Percentiles rank a stretch among this genome's conserved stretches.
Conservation (phyloP, 805 yeast species). For the Cephaloascus albidus region DNA sequence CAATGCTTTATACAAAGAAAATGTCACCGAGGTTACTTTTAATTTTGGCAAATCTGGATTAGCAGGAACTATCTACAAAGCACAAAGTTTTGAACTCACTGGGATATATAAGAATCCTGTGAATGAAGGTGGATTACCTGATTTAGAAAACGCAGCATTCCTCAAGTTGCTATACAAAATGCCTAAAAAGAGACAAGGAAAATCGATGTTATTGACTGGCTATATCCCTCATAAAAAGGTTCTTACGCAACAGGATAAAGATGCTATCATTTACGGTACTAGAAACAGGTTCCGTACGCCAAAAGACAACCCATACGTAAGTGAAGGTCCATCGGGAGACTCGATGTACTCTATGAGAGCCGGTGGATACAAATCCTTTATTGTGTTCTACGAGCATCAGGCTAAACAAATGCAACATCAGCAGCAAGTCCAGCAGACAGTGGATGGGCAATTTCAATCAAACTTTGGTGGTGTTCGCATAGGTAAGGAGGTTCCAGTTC, state of each 20-base stretch:
- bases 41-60: slow-evolving; percentile 43
- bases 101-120: slow-evolving; percentile 35
- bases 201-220: slow-evolving; percentile 81
- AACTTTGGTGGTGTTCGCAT: neutral
- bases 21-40: slow-evolving; percentile 21
- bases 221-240: slow-evolving; percentile 54
- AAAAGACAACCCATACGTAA: slow-evolving; percentile 1
- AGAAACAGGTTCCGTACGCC: slow-evolving; percentile 1
- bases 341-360: slow-evolving; percentile 34
- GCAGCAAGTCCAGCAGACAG: slow-evolving; percentile 7
- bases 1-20: slow-evolving; percentile 29
- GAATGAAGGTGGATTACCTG: slow-evolving; percentile 30
- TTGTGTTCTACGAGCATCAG: slow-evolving; percentile 20
- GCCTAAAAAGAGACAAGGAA: slow-evolving; percentile 55
- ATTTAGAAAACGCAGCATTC: slow-evolving; percentile 28
- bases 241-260: slow-evolving; percentile 62
- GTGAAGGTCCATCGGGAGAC: slow-evolving; percentile 35
- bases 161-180: slow-evolving; percentile 42
- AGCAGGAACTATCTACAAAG: slow-evolving; percentile 42
- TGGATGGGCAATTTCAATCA: slow-evolving; percentile 9
- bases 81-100: slow-evolving; percentile 23
- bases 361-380: slow-evolving; percentile 42
- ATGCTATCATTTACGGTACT: slow-evolving; percentile 41
- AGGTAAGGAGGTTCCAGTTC: neutral
- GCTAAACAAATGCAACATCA: slow-evolving; percentile 3